Evolutionary conservation across 1,284 basidiomycete genomes (phyloP).

Genomic region (Vanrija sp.): DNA sequence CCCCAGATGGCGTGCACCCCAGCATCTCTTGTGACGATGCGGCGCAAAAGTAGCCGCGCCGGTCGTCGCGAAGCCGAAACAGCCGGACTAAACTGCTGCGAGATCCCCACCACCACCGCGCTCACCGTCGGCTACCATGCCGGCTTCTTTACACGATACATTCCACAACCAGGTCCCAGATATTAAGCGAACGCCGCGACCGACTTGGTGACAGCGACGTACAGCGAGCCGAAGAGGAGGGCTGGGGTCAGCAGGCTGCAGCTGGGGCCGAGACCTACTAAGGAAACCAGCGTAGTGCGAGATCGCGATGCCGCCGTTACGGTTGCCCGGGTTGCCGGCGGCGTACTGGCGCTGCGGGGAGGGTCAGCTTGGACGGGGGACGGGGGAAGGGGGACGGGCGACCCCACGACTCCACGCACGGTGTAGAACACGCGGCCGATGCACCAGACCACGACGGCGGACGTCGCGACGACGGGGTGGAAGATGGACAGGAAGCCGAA

Average conservation of each 20-base stretch:
- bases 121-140: no score
- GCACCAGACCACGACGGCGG: slow-evolving; percentile 19
- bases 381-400: no score
- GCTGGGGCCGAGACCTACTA: not conserved
- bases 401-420: slow-evolving; percentile 16
- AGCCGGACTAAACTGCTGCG: no score
- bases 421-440: slow-evolving; percentile 34
- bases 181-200: no score
- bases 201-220: not conserved
- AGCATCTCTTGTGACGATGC: no score
- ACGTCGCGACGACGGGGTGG: slow-evolving; percentile 34
- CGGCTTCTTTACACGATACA: no score
- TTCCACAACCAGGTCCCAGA: no score
- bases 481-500: slow-evolving; percentile 35
- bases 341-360: slow-evolving; percentile 26
- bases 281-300: slow-evolving; percentile 21
- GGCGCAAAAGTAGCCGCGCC: no score
- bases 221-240: slow-evolving; percentile 3
- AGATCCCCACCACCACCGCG: no score
- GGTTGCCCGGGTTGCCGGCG: slow-evolving; percentile 19
- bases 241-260: slow-evolving; percentile 6
- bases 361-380: not conserved
- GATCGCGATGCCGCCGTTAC: slow-evolving; percentile 13
- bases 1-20: no score
- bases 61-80: no score